phyloP scores from a whole-genome alignment of 352 stramenopile genomes.

The Phytophthora agathidicida region DNA sequence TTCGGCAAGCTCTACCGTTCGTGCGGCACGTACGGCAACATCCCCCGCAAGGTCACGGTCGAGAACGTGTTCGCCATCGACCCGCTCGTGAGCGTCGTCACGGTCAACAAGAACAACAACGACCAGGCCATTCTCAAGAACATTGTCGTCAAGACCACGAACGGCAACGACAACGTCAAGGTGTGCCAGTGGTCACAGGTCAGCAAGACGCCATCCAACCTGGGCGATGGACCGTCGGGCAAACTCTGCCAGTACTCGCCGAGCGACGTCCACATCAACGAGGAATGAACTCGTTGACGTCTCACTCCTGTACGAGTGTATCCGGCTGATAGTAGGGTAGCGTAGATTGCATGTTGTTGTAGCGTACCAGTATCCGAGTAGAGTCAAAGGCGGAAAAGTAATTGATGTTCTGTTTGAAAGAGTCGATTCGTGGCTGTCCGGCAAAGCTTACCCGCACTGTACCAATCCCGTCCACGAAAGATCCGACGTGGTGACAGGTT shows the following conservation, averaged over 20 bases:
- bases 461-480: conserved; percentile 21
- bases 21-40: too few relatives aligned
- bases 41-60: conserved; percentile 30
- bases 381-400: not conserved
- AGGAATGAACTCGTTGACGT: conserved; percentile 21
- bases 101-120: conserved; percentile 32
- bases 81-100: conserved; percentile 23
- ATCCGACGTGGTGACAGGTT: not conserved
- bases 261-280: conserved; percentile 27
- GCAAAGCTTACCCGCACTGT: conserved; percentile 16
- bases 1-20: too few relatives aligned
- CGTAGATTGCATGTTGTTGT: too few relatives aligned
- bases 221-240: conserved; percentile 17
- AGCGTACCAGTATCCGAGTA: not conserved
- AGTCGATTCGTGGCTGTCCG: not conserved
- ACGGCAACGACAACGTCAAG: conserved; percentile 11
- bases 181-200: conserved; percentile 27
- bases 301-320: not conserved
- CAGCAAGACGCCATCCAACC: conserved; percentile 20
- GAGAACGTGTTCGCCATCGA: conserved; percentile 25
- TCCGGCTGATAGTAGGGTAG: not conserved
- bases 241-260: conserved; percentile 19
- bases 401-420: conserved; percentile 6
- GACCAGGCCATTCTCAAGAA: conserved; percentile 31
- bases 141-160: conserved; percentile 24